Base-by-base conservation (phyloP, 192 early-diverging fungal genomes). In the Mortierella claussenii region DNA sequence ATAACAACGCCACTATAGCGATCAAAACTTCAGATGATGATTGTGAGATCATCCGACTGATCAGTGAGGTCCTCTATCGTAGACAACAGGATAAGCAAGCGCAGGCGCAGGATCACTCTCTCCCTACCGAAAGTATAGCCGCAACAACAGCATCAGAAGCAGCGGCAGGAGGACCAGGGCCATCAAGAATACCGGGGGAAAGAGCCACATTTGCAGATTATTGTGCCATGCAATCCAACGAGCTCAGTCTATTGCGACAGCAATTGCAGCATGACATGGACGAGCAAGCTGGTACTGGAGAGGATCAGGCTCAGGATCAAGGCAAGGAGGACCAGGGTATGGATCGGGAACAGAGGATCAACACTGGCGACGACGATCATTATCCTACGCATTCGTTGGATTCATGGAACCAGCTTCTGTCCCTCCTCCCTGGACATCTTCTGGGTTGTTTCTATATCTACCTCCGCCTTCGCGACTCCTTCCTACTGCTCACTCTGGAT, bases 211-310 rank as follows among this genome's bases (percentile, higher is more conserved):
- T 66, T 49, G 56, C 50, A 34, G 71, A 75, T 27, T 66, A 65
- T 53, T 66, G 63, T 32, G 62, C 71, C 5, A 75, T 75, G 71
- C 71, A 75, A 37, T 75, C 71, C 7, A 75, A 75, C 27, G 71
- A 75, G 32, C 45, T 75, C 12, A 43, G 40, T 30, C 7, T 75
- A 2, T 36, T 75, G 10, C 62, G 71, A 9, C 49, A 75, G 30
- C 53, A 75, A 10, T 7, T 75, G 7, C 27, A 32, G 3, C 28
- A 21, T 15, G 56, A 68, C 32, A 48, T 50, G 23, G 24, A 17
- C 17, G 64, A 56, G 18, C n/a, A 32, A 7, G 13, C 8, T 40
- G 13, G 13, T 40, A 40, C 13, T 40, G 37, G 13, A 7, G 37
- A 12, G 4, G 33, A 21, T 7, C 24, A 57, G 30, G 15, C 27